Evolutionary conservation across 2,329 filamentous ascomycete species (phyloP).

Genomic region (Pseudogymnoascus sp.): DNA sequence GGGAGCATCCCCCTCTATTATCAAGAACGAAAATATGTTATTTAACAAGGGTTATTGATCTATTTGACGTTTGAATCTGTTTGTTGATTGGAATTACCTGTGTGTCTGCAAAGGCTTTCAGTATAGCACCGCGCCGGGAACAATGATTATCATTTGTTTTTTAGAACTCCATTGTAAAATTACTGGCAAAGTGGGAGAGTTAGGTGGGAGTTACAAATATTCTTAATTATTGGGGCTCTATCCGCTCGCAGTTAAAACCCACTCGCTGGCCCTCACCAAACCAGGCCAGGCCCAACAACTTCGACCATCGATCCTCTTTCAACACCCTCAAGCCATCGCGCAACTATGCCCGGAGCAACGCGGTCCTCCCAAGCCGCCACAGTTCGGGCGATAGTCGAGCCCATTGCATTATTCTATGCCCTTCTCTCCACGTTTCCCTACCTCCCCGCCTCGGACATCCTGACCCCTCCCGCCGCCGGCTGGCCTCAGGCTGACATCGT

Average conservation of each 20-base stretch:
- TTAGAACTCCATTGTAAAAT: too few relatives aligned
- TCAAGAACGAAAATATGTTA: too few relatives aligned
- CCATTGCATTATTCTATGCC: constrained; percentile 5
- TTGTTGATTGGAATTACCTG: too few relatives aligned
- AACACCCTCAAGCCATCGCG: background rate
- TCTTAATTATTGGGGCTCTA: background rate
- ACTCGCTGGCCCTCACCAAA: background rate
- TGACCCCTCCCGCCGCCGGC: constrained; percentile 13
- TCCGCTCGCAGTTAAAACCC: background rate
- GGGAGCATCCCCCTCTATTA: too few relatives aligned
- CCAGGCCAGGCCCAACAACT: background rate
- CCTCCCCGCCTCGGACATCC: constrained; percentile 8
- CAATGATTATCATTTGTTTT: too few relatives aligned
- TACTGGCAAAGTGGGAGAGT: too few relatives aligned
- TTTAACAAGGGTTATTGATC: too few relatives aligned
- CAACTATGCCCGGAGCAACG: background rate
- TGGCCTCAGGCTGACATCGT: constrained; percentile 11
- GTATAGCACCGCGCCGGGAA: too few relatives aligned
- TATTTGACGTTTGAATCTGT: too few relatives aligned
- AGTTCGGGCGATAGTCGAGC: background rate
- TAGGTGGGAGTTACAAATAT: background rate
- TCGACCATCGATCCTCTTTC: background rate
- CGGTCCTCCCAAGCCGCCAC: background rate
- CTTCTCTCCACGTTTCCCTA: constrained; percentile 6
- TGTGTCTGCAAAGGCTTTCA: too few relatives aligned